These are phyloP conservation scores for Phytophthora europaea DNA, from an alignment of 352 stramenopile species.

Conservation along the genomic window DNA sequence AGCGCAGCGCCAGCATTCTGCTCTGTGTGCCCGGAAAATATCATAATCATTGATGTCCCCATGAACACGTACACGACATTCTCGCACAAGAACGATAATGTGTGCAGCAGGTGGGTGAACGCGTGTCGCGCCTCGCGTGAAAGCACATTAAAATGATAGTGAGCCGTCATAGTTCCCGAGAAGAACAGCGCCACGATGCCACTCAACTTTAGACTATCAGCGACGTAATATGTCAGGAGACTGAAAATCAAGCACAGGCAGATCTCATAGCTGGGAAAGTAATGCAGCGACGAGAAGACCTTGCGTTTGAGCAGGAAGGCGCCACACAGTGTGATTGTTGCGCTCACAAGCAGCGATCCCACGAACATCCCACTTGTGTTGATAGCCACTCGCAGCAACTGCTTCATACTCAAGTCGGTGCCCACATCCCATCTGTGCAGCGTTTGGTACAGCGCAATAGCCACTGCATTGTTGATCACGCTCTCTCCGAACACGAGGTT, in stretches of 20 bases:
- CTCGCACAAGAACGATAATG: constrained; percentile 80
- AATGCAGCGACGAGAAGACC: constrained; percentile 75
- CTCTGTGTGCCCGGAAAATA: constrained; percentile 76
- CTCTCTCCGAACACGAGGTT: constrained; percentile 97
- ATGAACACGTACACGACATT: constrained; percentile 91
- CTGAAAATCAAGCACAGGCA: constrained; percentile 88
- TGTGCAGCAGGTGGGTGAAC: constrained; percentile 88
- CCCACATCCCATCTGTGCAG: constrained; percentile 89
- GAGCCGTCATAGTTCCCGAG: constrained; percentile 89
- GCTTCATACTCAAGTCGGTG: constrained; percentile 71
- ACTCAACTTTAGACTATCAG: constrained; percentile 80
- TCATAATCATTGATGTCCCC: constrained; percentile 85
- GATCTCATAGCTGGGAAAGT: constrained; percentile 89
- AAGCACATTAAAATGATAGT: constrained; percentile 90
- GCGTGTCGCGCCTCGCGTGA: constrained; percentile 81
- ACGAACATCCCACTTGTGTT: constrained; percentile 83
- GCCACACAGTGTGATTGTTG: constrained; percentile 72
- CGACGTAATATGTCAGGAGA: constrained; percentile 85
- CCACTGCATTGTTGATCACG: constrained; percentile 96
- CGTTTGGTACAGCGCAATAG: constrained; percentile 94
- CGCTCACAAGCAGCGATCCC: constrained; percentile 79
- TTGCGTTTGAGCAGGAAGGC: constrained; percentile 86
- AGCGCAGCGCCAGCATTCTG: constrained; percentile 60
- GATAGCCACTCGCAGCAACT: constrained; percentile 68
- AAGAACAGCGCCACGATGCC: constrained; percentile 96